Conservation (phyloP, 257 asterid species). For the Solanum acaule region DNA sequence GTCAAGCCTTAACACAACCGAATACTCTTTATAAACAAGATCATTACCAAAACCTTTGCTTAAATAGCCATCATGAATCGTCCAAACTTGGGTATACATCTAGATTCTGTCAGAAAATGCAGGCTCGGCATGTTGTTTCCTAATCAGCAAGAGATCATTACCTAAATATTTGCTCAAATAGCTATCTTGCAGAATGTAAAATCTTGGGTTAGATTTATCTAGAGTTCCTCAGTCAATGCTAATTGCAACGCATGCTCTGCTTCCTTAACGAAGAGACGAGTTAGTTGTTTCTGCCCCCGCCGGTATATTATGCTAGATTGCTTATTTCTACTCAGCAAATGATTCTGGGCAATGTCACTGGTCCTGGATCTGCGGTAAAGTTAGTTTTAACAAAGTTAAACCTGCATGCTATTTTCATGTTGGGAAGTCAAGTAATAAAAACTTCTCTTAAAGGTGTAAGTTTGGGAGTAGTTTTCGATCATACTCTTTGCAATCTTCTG, state of each 20-base stretch:
- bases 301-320: constrained; percentile 63
- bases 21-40: background rate
- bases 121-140: background rate
- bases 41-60: background rate
- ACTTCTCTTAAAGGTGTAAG: background rate
- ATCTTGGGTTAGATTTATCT: background rate
- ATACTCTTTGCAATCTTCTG: constrained; percentile 30
- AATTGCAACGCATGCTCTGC: constrained; percentile 78
- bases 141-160: background rate
- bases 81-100: background rate
- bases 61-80: background rate
- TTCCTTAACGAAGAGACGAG: constrained; percentile 55
- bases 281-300: constrained; percentile 68
- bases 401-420: background rate
- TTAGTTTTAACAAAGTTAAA: background rate
- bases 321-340: constrained; percentile 30
- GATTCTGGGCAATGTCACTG: constrained; percentile 1
- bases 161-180: background rate
- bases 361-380: constrained; percentile 13
- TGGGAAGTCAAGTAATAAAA: background rate
- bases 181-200: background rate
- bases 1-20: background rate
- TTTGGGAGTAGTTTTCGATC: background rate
- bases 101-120: background rate
- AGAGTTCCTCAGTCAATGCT: constrained; percentile 50